phyloP scores from a whole-genome alignment of 805 yeast genomes.

The Yarrowia alimentaria region DNA sequence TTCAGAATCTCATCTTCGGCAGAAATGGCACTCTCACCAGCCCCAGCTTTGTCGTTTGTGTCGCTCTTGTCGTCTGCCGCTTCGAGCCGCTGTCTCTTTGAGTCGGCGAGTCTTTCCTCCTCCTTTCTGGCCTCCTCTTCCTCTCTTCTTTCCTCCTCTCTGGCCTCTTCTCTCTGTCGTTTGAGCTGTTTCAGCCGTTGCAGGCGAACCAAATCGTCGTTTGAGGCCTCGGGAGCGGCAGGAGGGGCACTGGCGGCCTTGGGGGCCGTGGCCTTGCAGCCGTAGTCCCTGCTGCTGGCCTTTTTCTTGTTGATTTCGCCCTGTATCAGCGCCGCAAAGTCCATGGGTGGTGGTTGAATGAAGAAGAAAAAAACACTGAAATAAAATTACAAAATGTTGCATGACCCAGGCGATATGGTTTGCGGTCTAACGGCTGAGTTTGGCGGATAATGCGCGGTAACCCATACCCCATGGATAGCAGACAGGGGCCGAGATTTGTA shows the following conservation, averaged over 20 bases:
- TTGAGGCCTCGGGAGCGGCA: background rate
- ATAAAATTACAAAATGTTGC: no score
- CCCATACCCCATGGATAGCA: no score
- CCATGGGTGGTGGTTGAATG: constrained; percentile 2
- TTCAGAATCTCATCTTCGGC: no score
- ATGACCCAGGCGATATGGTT: no score
- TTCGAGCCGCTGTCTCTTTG: constrained; percentile 28
- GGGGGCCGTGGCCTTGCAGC: background rate
- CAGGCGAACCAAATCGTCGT: no score
- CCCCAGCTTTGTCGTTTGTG: no score
- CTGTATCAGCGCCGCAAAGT: constrained; percentile 22
- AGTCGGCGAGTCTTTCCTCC: background rate
- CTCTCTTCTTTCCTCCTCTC: background rate
- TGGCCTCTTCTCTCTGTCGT: constrained; percentile 29
- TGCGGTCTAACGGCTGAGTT: no score
- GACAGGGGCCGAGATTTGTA: no score
- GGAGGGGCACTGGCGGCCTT: background rate
- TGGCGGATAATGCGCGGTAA: no score
- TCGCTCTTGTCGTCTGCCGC: no score
- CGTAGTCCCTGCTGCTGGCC: background rate
- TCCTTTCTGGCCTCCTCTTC: constrained; percentile 3
- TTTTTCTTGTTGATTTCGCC: constrained; percentile 19
- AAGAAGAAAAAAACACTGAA: no score
- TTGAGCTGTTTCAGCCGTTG: constrained; percentile 32
- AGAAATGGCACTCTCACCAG: background rate